phyloP scores from a whole-genome alignment of 352 stramenopile species.

The Globisporangium canariense region DNA sequence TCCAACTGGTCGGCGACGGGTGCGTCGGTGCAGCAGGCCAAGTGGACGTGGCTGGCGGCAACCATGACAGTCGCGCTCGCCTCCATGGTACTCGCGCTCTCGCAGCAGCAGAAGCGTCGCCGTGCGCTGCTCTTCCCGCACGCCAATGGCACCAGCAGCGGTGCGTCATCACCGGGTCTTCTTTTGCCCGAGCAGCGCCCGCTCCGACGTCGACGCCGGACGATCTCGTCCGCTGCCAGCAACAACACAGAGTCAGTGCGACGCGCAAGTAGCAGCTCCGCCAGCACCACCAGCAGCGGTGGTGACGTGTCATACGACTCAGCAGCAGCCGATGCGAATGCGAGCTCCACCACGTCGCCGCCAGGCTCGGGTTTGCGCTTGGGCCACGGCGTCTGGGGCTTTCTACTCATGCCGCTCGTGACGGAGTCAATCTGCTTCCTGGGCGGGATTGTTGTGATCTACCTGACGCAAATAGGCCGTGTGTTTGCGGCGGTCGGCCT shows the following conservation, averaged over 20 bases:
- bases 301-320: too few species aligned
- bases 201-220: conserved; percentile 5
- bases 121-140: conserved; percentile 11
- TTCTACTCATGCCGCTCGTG: conserved; percentile 31
- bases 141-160: neutral
- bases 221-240: neutral
- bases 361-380: conserved; percentile 23
- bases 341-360: neutral
- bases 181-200: conserved; percentile 6
- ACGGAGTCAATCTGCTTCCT: conserved; percentile 30
- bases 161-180: neutral
- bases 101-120: conserved; percentile 21
- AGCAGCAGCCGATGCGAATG: neutral
- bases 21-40: conserved; percentile 5
- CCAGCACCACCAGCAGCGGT: neutral
- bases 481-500: conserved; percentile 22
- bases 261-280: neutral
- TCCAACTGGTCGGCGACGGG: conserved; percentile 6
- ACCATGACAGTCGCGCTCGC: conserved; percentile 25
- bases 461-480: conserved; percentile 19
- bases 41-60: conserved; percentile 30
- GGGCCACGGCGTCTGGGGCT: conserved; percentile 24
- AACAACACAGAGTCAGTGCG: neutral
- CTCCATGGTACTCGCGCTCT: conserved; percentile 33
- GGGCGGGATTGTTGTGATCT: conserved; percentile 22